Evolutionary conservation across 2,329 filamentous ascomycete genomes (phyloP).

Genomic region (Xylariaceae sp.): DNA sequence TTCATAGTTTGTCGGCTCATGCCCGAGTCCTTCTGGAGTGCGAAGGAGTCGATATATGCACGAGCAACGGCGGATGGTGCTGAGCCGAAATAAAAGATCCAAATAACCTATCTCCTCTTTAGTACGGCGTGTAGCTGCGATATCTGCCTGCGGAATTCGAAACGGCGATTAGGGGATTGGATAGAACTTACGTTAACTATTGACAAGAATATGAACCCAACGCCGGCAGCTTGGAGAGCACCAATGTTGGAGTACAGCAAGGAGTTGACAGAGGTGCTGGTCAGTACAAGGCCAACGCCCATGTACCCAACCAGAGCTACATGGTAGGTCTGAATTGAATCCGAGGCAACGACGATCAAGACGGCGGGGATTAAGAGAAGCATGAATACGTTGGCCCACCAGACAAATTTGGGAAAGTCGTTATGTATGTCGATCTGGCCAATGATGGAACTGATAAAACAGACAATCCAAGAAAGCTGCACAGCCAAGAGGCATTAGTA

Average conservation of each 20-base stretch:
- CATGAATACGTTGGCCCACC: constrained; percentile 88
- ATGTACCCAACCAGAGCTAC: constrained; percentile 89
- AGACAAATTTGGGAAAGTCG: constrained; percentile 77
- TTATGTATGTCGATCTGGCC: constrained; percentile 51
- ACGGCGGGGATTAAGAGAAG: constrained; percentile 78
- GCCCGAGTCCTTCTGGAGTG: constrained; percentile 79
- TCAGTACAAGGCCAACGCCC: constrained; percentile 75
- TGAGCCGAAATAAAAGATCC: constrained; percentile 99
- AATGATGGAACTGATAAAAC: constrained; percentile 82
- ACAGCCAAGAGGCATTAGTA: constrained; percentile 19
- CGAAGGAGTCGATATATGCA: constrained; percentile 92
- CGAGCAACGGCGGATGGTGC: constrained; percentile 81
- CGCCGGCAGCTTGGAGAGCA: constrained; percentile 78
- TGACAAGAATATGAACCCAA: constrained; percentile 88
- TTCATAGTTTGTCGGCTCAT: constrained; percentile 68
- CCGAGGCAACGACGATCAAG: constrained; percentile 76
- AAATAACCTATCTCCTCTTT: constrained; percentile 64
- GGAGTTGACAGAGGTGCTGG: constrained; percentile 79
- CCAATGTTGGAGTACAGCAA: constrained; percentile 73
- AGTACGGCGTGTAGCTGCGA: constrained; percentile 2
- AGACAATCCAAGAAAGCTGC: constrained; percentile 92
- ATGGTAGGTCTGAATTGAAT: constrained; percentile 82
- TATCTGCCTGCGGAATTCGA: not conserved
- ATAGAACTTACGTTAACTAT: constrained; percentile 74
- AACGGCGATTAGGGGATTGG: not conserved